phyloP scores from a whole-genome alignment of 805 yeast genomes.

The Kodamaea leandrae region DNA sequence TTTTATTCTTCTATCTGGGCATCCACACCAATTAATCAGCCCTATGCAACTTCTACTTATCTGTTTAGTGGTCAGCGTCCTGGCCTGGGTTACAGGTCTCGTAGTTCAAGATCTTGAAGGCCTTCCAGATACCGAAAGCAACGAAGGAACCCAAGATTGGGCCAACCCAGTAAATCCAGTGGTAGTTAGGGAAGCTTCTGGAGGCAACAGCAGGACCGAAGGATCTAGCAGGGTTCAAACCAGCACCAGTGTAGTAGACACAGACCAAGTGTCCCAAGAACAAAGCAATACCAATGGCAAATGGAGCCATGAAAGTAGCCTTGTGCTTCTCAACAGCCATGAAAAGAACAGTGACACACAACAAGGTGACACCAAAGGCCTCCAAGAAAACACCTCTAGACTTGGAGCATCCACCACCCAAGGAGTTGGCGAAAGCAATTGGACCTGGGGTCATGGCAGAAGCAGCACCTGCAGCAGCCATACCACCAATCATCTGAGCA shows the following conservation, averaged over 20 bases:
- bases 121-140: constrained; percentile 66
- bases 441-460: constrained; percentile 82
- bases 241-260: constrained; percentile 86
- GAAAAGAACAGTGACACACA: constrained; percentile 75
- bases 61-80: constrained; percentile 48
- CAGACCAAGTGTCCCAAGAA: constrained; percentile 79
- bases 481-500: constrained; percentile 77
- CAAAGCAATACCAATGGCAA: constrained; percentile 77
- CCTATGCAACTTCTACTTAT: neutral
- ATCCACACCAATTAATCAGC: too few relatives aligned
- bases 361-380: constrained; percentile 71
- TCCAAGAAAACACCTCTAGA: constrained; percentile 78
- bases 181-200: constrained; percentile 71
- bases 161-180: constrained; percentile 94
- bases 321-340: constrained; percentile 80
- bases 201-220: constrained; percentile 81
- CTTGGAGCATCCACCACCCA: constrained; percentile 71
- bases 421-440: constrained; percentile 63
- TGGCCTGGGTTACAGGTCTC: constrained; percentile 70
- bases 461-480: constrained; percentile 91
- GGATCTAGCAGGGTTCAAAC: constrained; percentile 87
- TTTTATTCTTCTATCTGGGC: too few relatives aligned
- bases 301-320: constrained; percentile 76
- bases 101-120: constrained; percentile 63
- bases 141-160: constrained; percentile 70